A percentile compares a stretch with the other conserved stretches of the same genome.
phyloP scores from a whole-genome alignment of 805 yeast species.

The Candida taoyuanica region DNA sequence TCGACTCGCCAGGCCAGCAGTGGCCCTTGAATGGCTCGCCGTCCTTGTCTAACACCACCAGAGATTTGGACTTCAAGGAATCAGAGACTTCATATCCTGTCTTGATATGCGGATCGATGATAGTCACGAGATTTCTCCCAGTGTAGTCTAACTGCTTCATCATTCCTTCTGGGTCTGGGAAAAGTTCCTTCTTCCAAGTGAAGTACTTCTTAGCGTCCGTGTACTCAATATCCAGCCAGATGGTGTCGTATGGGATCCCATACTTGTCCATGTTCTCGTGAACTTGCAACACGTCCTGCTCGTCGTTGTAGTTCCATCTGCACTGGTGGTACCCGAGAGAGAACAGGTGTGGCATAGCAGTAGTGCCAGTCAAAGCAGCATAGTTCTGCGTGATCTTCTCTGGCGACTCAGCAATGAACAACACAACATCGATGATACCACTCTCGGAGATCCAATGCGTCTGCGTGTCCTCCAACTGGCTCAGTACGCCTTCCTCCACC shows the following conservation, averaged over 20 bases:
- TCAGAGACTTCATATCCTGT: conserved; percentile 63
- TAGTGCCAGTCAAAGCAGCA: conserved; percentile 66
- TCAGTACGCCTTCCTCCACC: conserved; percentile 12
- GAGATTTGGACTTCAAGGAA: conserved; percentile 34
- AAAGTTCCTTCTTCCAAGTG: conserved; percentile 76
- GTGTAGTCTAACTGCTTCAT: conserved; percentile 57
- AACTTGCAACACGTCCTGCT: conserved; percentile 76
- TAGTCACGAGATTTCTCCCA: conserved; percentile 76
- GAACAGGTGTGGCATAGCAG: conserved; percentile 69
- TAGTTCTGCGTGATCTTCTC: conserved; percentile 53
- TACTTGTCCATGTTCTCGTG: conserved; percentile 63
- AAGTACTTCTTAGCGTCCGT: conserved; percentile 83
- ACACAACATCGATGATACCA: conserved; percentile 73
- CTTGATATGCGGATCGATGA: conserved; percentile 91
- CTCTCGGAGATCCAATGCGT: conserved; percentile 95
- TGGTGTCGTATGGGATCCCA: conserved; percentile 80
- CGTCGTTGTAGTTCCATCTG: conserved; percentile 94
- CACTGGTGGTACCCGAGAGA: conserved; percentile 93
- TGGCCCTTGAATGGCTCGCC: conserved; percentile 68
- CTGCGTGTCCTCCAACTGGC: conserved; percentile 26
- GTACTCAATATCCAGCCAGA: conserved; percentile 95
- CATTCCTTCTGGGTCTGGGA: conserved; percentile 74
- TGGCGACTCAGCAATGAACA: conserved; percentile 59
- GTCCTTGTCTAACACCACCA: conserved; percentile 43
- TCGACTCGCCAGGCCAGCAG: conserved; percentile 97